Evolutionary conservation across 768 basidiomycete species (phyloP), one percentile per base, ranked within the genome.

Genomic region (Tephrocybe sp.): DNA sequence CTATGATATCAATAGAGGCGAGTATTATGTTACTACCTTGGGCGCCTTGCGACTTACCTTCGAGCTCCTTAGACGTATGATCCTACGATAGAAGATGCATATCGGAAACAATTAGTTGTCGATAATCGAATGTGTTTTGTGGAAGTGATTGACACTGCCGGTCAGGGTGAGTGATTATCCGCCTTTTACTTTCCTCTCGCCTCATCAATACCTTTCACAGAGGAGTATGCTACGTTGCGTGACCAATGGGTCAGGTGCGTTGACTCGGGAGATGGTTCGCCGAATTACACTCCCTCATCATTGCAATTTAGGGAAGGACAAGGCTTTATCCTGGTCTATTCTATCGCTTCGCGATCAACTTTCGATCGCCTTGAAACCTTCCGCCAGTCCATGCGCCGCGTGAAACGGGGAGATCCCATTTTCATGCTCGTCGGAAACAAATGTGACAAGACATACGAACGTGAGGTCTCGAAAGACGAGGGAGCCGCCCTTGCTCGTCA

Each of bases 391-490:
- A 91, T 95, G 81, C 70, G 84, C 62, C 85, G 88, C 55, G 91
- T 94, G 42, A 93, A 94, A 70, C 79, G 92, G 60, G 78, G 82
- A 61, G 82, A 84, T 59, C 87, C 92, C 49, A 82, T 89, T 56
- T 91, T 95, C 68, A 89, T 95, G 81, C 82, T 97, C 51, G 91
- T 97, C 52, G 94, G 94, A 59, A 97, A 97, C 76, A 97, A 97
- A 70, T 85, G 83, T 64, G 94, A 97, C 78, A 90, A 91, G 76
- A 78, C 82, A n/a, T 84, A 84, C 56, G 88, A 91, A 59, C 83
- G 94, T 27, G 93, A 95, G 63, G 94, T 97, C 9, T 88, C 91
- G 39, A 83, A 82, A 56, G 92, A 95, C 61, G 94, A 97, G 59
- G 97, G 93, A 11, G 76, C 79, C 15, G 79, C 81, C 8, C 72